Percentiles rank a stretch among this genome's conserved stretches.
Conservation (phyloP, 129 eudicot genomes). For the Lactuca sativa region DNA sequence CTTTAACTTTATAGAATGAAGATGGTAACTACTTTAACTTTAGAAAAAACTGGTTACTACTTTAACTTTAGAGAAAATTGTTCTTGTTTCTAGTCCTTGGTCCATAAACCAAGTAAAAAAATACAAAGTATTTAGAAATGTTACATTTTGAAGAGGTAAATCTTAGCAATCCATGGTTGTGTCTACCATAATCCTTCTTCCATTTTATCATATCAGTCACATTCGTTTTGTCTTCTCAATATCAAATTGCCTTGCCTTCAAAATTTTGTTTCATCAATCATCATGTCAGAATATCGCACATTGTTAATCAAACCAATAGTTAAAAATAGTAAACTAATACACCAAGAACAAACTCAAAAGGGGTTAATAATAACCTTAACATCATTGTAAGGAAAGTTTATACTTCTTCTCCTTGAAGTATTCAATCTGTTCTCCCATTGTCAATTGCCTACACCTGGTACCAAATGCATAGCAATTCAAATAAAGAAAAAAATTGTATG, state of each 20-base stretch:
- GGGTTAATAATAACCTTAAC: conserved; percentile 50
- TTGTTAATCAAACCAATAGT: not conserved
- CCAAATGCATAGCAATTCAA: conserved; percentile 4
- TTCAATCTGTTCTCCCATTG: conserved; percentile 56
- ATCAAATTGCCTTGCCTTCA: conserved; percentile 50
- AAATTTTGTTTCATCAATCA: conserved; percentile 33
- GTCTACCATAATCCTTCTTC: conserved; percentile 88
- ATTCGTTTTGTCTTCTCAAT: conserved; percentile 57
- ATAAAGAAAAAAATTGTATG: not conserved
- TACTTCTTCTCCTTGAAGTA: conserved; percentile 65
- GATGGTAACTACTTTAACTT: too few species aligned
- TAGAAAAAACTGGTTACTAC: too few species aligned
- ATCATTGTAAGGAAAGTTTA: conserved; percentile 73
- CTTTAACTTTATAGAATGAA: too few species aligned
- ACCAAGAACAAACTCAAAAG: not conserved
- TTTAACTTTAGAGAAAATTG: not conserved
- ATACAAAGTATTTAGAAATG: not conserved
- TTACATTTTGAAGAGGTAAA: not conserved
- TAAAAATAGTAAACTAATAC: not conserved
- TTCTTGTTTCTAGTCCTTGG: conserved; percentile 88
- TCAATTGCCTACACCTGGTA: conserved; percentile 47
- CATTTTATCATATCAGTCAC: conserved; percentile 56
- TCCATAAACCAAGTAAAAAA: conserved; percentile 16
- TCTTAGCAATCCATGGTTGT: conserved; percentile 49
- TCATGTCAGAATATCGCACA: not conserved